Evolutionary conservation across 2,329 filamentous ascomycete species (phyloP), one percentile per base, ranked within the genome.

Genomic region (Sporothrix phasma): DNA sequence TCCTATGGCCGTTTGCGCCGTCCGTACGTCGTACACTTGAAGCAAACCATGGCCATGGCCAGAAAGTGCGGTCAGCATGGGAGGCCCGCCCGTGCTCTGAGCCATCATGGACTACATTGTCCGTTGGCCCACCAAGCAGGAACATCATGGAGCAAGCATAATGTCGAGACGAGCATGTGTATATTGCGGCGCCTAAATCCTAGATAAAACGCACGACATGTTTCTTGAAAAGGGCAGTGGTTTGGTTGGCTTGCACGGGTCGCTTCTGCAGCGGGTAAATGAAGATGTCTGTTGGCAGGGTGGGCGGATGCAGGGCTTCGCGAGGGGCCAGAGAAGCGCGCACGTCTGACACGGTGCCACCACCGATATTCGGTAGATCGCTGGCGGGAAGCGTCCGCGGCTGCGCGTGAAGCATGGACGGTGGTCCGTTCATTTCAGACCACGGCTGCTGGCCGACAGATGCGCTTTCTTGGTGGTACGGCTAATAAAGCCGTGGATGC

Each of bases 231-330:
- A 51, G 3, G 45, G 31, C 31, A 19, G 31, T 4, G 17, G 24
- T 53, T 62, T 62, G 49, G 47, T 62, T 62, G 61, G 61, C 39
- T 56, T 15, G n/a, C 34, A 37, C 15, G n/a, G 26, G 39, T 45
- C 26, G 37, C 22, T 45, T 34, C 47, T 56, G 61, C 47, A 56
- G 43, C 61, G 60, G 60, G 60, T 53, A 62, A 53, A 53, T 34
- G 45, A 46, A 51, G 46, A 62, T 62, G 34, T 59, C 7, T 39
- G 59, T 37, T 61, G 41, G 58, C 29, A 22, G 26, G 41, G 41
- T 58, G 34, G 54, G 13, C 34, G 29, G 29, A 61, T 24, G 31
- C 59, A 61, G 31, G 59, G 45, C 6, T 7, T 31, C 26, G 41
- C 34, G 17, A 39, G 47, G 31, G 46, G 24, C 13, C 31, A 7